A percentile compares a stretch with the other conserved stretches of the same genome.
These are phyloP conservation scores for Fraxinus greggii DNA, from an alignment of 305 asterid species.

Conservation along the genomic window DNA sequence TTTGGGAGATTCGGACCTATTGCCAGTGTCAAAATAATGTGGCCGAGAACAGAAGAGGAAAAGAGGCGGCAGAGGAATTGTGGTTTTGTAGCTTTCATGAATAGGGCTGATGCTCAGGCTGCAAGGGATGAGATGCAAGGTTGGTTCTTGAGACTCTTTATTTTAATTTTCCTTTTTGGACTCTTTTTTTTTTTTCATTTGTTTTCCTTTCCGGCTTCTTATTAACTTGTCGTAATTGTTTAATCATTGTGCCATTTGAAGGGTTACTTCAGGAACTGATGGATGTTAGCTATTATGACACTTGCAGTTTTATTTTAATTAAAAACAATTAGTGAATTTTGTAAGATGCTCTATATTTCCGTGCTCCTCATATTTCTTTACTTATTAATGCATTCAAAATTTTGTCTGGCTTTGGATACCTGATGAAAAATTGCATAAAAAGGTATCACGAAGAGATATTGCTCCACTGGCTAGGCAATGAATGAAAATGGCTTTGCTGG, in stretches of 20 bases:
- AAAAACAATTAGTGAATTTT: conserved; percentile 11
- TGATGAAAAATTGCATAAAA: background rate
- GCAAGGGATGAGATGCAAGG: conserved; percentile 98
- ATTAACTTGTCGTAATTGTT: conserved; percentile 1
- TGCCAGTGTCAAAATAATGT: conserved; percentile 96
- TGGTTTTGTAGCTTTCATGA: conserved; percentile 95
- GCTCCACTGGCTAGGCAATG: background rate
- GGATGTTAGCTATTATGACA: background rate
- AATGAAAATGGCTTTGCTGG: background rate
- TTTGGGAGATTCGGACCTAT: conserved; percentile 98
- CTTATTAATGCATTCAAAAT: background rate
- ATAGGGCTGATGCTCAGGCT: conserved; percentile 84
- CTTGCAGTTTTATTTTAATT: conserved; percentile 9
- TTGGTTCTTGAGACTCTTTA: conserved; percentile 26
- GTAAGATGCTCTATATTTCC: background rate
- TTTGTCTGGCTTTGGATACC: background rate
- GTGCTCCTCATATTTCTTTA: background rate
- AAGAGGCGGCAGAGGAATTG: conserved; percentile 82
- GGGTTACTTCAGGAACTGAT: background rate
- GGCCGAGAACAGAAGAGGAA: conserved; percentile 99
- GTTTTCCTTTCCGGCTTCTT: background rate
- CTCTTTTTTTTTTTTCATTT: background rate
- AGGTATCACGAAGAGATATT: background rate
- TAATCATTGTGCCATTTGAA: background rate
- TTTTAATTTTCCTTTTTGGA: background rate